Evolutionary conservation across 345 rosid species (phyloP).

Genomic region (Luvunga scandens): DNA sequence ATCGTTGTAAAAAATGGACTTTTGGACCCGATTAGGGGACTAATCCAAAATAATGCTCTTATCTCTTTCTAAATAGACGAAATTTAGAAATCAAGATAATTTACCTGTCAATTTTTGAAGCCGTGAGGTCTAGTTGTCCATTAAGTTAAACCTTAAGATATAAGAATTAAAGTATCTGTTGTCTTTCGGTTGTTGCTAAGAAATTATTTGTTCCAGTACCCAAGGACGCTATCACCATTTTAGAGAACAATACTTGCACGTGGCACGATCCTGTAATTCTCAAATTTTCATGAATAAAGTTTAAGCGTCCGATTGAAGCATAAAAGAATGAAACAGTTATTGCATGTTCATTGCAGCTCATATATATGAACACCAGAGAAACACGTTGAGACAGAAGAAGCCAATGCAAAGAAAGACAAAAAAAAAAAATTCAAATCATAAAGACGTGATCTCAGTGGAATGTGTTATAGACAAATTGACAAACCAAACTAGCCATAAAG

Average conservation of each 20-base stretch:
- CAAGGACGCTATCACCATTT: neutral
- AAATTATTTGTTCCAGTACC: too few relatives aligned
- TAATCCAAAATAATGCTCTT: too few relatives aligned
- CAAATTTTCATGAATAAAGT: neutral
- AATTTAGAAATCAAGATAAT: too few relatives aligned
- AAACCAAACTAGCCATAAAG: conserved; percentile 1
- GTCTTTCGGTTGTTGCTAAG: too few relatives aligned
- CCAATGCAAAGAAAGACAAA: neutral
- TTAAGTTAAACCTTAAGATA: too few relatives aligned
- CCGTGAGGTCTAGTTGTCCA: too few relatives aligned
- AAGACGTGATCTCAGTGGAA: conserved; percentile 3
- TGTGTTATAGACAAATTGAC: neutral
- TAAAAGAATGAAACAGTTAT: neutral
- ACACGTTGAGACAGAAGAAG: neutral
- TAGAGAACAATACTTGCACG: neutral
- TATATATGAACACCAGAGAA: neutral
- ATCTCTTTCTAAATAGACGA: neutral
- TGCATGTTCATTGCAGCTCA: neutral
- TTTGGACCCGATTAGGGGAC: neutral
- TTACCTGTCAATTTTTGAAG: too few relatives aligned
- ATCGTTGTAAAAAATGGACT: too few relatives aligned
- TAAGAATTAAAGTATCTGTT: too few relatives aligned
- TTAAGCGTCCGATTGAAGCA: neutral
- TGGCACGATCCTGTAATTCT: neutral
- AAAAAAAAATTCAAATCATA: neutral